These are phyloP conservation scores for Cymbomonas tetramitiformis DNA, from an alignment of 139 green algal species.

Conservation along the genomic window DNA sequence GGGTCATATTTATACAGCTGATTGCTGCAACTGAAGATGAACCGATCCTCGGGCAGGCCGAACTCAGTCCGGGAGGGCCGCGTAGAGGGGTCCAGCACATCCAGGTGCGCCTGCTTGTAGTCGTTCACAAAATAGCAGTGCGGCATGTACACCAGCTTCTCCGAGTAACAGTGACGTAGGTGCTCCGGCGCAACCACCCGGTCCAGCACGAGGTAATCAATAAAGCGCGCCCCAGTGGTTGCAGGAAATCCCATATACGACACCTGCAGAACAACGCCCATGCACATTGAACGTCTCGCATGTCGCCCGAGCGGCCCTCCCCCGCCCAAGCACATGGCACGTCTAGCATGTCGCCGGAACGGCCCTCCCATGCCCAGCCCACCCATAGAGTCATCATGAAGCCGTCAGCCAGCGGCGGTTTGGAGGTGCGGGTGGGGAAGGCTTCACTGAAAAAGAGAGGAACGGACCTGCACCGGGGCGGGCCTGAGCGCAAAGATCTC, in stretches of 20 bases:
- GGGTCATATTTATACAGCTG: slow-evolving; percentile 86
- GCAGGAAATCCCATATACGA: slow-evolving; percentile 81
- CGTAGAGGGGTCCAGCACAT: slow-evolving; percentile 45
- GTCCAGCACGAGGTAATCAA: slow-evolving; percentile 73
- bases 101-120: slow-evolving; percentile 49
- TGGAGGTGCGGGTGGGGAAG: too few relatives aligned
- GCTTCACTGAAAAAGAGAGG: too few relatives aligned
- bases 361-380: too few relatives aligned
- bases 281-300: too few relatives aligned
- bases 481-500: slow-evolving; percentile 77
- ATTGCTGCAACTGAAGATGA: slow-evolving; percentile 72
- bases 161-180: slow-evolving; percentile 54
- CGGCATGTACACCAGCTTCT: slow-evolving; percentile 65
- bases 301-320: too few relatives aligned
- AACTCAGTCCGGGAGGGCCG: slow-evolving; percentile 33
- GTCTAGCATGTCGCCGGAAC: too few relatives aligned
- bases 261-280: too few relatives aligned
- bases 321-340: too few relatives aligned
- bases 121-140: slow-evolving; percentile 90
- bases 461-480: slow-evolving; percentile 72
- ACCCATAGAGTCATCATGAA: too few relatives aligned
- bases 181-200: slow-evolving; percentile 42
- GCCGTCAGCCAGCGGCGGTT: too few relatives aligned
- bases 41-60: slow-evolving; percentile 54
- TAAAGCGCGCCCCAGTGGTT: slow-evolving; percentile 58